Conservation (phyloP, 768 basidiomycete genomes). For the Pluteus cervinus region DNA sequence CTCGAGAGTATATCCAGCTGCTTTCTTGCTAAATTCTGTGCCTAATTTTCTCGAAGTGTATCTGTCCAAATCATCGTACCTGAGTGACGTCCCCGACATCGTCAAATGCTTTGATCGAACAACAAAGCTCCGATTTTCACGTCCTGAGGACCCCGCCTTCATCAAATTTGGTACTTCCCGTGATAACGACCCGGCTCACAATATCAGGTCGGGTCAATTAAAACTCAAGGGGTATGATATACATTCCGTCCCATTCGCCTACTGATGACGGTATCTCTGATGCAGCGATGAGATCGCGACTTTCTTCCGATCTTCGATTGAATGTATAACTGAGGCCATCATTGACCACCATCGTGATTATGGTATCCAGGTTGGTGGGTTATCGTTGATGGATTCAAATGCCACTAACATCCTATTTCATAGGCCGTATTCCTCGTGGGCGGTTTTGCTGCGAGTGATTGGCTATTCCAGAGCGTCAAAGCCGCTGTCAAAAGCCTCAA, state of each 20-base stretch:
- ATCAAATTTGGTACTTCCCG: conserved; percentile 33
- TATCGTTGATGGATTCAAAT: not conserved
- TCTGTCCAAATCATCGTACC: conserved; percentile 30
- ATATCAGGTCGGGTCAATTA: conserved; percentile 35
- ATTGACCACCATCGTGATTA: conserved; percentile 2
- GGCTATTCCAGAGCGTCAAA: conserved; percentile 1
- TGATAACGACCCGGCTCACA: conserved; percentile 29
- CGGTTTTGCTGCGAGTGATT: conserved; percentile 5
- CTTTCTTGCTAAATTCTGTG: not conserved
- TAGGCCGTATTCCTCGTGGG: conserved; percentile 7
- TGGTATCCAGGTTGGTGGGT: conserved; percentile 4
- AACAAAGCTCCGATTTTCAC: conserved; percentile 34
- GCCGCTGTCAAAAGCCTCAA: conserved; percentile 10
- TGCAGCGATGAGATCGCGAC: conserved; percentile 9
- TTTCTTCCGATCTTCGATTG: conserved; percentile 4
- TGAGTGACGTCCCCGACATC: conserved; percentile 26
- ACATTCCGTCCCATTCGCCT: not conserved
- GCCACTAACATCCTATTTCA: not conserved
- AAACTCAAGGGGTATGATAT: conserved; percentile 24
- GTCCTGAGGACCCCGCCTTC: conserved; percentile 25
- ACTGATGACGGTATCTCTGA: not conserved
- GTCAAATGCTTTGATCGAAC: conserved; percentile 37
- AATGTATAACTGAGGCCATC: conserved; percentile 1
- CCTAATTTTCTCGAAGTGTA: not conserved
- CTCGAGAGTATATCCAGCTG: conserved; percentile 25